Base-by-base conservation (phyloP, 306 rosid species). In the Fragaria ananassa region DNA sequence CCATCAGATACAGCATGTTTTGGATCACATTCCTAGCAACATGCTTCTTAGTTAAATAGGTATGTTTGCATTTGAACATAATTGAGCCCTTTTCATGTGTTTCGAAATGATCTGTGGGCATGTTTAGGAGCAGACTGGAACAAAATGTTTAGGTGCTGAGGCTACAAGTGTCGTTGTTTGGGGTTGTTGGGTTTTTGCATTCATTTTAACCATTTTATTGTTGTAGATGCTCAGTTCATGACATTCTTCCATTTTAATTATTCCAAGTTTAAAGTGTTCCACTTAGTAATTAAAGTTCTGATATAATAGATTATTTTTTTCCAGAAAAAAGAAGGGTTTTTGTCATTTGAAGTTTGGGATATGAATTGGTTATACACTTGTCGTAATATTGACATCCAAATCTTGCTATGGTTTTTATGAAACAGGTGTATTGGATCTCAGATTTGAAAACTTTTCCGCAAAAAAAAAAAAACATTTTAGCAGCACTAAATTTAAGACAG, bases 351-450 rank as follows among this genome's bases (percentile, higher is more conserved):
- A 21, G 14, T 39, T n/a, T 54, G 11, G 53, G 17, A 14, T 57
- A 14, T 41, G 66, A 54, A 23, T 72, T 23, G 66, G 56, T 34
- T 14, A 21, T 50, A n/a, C 15, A 31, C 76, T 35, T 10, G 31
- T 50, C 21, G 5, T 37, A 51, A 8, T 72, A 57, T 8, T 56
- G 37, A 39, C 15, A 1, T 18, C 23, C 42, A 63, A 57, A 54
- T 51, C 23, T 10, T 54, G 14, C 12, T 27, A 5, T 47, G 27
- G 18, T 25, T 44, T 23, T 78, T 83, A 74, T 75, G 84, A 82
- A 75, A 74, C 67, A 79, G 75, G 74, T 71, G 70, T 19, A 68
- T 70, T 50, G 72, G 65, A 50, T 76, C 78, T 5, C 58, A 34
- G 58, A 27, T 35, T 73, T 34, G 21, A 58, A 68, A 37, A 3